These are phyloP conservation scores for Babesia caballi DNA, from an alignment of 169 alveolate species.

Conservation along the genomic window DNA sequence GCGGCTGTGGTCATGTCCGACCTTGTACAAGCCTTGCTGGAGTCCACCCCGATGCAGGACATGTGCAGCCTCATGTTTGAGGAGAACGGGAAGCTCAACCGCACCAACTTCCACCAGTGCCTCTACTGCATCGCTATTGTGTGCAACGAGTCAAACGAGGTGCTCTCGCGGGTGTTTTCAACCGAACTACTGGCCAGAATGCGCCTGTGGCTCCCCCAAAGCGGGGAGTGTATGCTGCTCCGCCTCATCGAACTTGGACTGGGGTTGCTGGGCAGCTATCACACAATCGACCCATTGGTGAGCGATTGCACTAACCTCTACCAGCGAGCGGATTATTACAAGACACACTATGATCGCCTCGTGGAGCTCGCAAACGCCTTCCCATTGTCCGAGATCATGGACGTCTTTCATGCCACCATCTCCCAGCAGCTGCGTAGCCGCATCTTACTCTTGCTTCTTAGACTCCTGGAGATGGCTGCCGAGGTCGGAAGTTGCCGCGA, in stretches of 20 bases:
- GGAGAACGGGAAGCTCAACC: not conserved
- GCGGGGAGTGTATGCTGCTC: slow-evolving; percentile 3
- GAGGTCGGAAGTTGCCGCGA: not conserved
- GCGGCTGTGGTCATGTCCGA: not conserved
- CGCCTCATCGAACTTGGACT: slow-evolving; percentile 16
- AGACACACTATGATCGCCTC: not conserved
- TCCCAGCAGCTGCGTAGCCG: slow-evolving; percentile 28
- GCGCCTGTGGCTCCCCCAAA: not conserved
- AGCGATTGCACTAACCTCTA: not conserved
- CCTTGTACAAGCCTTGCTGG: not conserved
- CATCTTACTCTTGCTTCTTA: not conserved
- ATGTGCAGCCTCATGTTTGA: slow-evolving; percentile 1
- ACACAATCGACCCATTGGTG: not conserved
- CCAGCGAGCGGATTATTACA: slow-evolving; percentile 19
- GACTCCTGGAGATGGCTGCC: slow-evolving; percentile 17
- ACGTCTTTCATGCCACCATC: not conserved
- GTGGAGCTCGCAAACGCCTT: not conserved
- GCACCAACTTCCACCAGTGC: slow-evolving; percentile 18
- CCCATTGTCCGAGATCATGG: not conserved
- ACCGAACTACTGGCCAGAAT: not conserved
- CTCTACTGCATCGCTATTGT: slow-evolving; percentile 6
- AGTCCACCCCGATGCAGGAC: not conserved
- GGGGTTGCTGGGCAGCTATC: slow-evolving; percentile 29
- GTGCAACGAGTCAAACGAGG: slow-evolving; percentile 17
- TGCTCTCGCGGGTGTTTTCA: not conserved